Evolutionary conservation across 2,329 filamentous ascomycete species (phyloP).

Genomic region (Aureobasidium mangrovei): DNA sequence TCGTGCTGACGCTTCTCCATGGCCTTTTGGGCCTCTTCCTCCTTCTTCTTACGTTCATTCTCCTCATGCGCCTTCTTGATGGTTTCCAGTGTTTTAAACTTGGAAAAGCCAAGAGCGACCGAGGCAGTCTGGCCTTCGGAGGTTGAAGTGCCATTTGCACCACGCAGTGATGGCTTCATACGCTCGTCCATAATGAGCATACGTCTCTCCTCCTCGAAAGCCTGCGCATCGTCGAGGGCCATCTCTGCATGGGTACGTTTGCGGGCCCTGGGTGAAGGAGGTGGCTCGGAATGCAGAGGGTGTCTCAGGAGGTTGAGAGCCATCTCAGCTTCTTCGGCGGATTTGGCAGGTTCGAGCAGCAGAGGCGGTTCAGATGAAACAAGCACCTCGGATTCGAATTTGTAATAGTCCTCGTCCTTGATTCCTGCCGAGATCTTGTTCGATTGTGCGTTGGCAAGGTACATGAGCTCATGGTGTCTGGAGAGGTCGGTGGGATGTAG

Average conservation of each 20-base stretch:
- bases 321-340: slow-evolving; percentile 57
- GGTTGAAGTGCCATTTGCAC: slow-evolving; percentile 52
- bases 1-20: slow-evolving; percentile 29
- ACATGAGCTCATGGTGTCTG: slow-evolving; percentile 63
- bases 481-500: slow-evolving; percentile 75
- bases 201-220: slow-evolving; percentile 79
- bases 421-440: slow-evolving; percentile 48
- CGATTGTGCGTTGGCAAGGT: slow-evolving; percentile 62
- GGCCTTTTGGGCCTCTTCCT: slow-evolving; percentile 47
- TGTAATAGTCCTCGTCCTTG: slow-evolving; percentile 62
- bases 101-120: slow-evolving; percentile 77
- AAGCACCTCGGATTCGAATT: slow-evolving; percentile 68
- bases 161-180: slow-evolving; percentile 52
- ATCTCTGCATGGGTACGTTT: slow-evolving; percentile 93
- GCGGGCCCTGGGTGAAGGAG: slow-evolving; percentile 76
- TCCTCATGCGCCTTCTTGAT: slow-evolving; percentile 73
- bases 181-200: slow-evolving; percentile 91
- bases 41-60: slow-evolving; percentile 46
- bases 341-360: slow-evolving; percentile 66
- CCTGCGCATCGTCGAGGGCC: slow-evolving; percentile 86
- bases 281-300: slow-evolving; percentile 65
- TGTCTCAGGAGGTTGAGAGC: slow-evolving; percentile 65
- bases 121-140: slow-evolving; percentile 63
- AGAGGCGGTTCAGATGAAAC: slow-evolving; percentile 66
- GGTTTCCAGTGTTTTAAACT: slow-evolving; percentile 83